These are phyloP conservation scores for Oryza punctata DNA, from an alignment of 176 grass and related monocot species.

Conservation along the genomic window DNA sequence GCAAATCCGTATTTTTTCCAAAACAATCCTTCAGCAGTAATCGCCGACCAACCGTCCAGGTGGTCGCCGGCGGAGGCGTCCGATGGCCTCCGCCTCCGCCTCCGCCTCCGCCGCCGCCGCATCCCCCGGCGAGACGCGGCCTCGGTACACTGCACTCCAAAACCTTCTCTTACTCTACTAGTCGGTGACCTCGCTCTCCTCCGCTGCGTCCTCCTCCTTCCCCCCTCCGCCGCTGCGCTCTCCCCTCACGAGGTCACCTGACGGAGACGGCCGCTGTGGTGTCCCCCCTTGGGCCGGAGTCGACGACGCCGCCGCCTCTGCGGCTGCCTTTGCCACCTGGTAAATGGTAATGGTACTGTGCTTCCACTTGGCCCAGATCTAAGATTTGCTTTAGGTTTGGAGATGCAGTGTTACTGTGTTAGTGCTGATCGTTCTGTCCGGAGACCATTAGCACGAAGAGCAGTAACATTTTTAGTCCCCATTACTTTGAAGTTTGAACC, in stretches of 20 bases:
- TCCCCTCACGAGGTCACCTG: conserved; percentile 75
- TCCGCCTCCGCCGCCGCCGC: background rate
- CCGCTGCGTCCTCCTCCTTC: conserved; percentile 24
- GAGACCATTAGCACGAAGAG: too few relatives aligned
- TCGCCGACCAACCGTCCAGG: background rate
- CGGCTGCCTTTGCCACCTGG: conserved; percentile 67
- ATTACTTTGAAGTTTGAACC: conserved; percentile 5
- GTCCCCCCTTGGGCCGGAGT: conserved; percentile 36
- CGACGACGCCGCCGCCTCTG: conserved; percentile 32
- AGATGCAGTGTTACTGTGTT: background rate
- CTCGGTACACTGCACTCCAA: conserved; percentile 68
- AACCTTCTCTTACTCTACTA: conserved; percentile 80
- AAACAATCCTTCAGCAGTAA: background rate
- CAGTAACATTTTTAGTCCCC: background rate
- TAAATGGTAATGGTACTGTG: conserved; percentile 33
- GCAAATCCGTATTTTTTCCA: background rate
- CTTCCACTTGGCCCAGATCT: conserved; percentile 10
- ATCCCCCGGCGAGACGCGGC: conserved; percentile 47
- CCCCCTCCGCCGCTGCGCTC: conserved; percentile 48
- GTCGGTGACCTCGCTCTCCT: conserved; percentile 59
- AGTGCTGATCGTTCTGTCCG: background rate
- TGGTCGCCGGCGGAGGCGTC: conserved; percentile 4
- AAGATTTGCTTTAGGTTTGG: conserved; percentile 1
- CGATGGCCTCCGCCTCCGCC: conserved; percentile 29
- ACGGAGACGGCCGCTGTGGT: conserved; percentile 54